Evolutionary conservation across 1,284 basidiomycete genomes (phyloP), one percentile per base, ranked within the genome.

Genomic region (Cryptococcus hybrid): DNA sequence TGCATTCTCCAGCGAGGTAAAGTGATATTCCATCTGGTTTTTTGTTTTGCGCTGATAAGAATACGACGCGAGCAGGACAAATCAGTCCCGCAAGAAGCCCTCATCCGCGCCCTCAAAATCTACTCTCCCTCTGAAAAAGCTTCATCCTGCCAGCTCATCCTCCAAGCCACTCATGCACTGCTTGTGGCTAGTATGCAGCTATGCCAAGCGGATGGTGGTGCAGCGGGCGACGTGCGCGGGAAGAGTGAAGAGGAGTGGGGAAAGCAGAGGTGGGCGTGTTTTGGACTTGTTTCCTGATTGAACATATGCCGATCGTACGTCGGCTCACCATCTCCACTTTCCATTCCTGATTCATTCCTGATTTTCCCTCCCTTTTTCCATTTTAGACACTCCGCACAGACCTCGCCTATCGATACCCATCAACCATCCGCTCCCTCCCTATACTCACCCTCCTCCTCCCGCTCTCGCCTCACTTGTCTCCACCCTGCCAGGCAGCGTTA

Each of bases 271-370:
- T 61, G 43, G 70, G 68, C 1, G 61, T 67, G 3, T 51, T 55
- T 3, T 73, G 70, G 70, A 51, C 58, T 24, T 73, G 70, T 49
- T 69, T 69, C 57, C 59, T 73, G 39, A 61, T 70, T n/a, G 51
- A 67, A 43, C 54, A 69, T 44, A 66, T 60, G 7, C 70, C 70
- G 8, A 67, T 73, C 61, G 70, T 69, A 36, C 47, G 64, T 59
- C n/a, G 30, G 24, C 24, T 24, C 24, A 24, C 24, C 3, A 24
- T 24, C 24, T 24, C 24, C 24, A 9, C 40, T 7, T 36, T 35
- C 18, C 36, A 12, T 7, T 52, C 7, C 8, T 15, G 5, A 24
- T 24, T 24, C 24, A 24, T 24, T 24, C 24, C 24, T 24, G 24
- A 24, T 24, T 24, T 24, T 38, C 42, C 39, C 13, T 30, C 51